Conservation (phyloP, 352 stramenopile genomes). For the Phytophthora sojae region DNA sequence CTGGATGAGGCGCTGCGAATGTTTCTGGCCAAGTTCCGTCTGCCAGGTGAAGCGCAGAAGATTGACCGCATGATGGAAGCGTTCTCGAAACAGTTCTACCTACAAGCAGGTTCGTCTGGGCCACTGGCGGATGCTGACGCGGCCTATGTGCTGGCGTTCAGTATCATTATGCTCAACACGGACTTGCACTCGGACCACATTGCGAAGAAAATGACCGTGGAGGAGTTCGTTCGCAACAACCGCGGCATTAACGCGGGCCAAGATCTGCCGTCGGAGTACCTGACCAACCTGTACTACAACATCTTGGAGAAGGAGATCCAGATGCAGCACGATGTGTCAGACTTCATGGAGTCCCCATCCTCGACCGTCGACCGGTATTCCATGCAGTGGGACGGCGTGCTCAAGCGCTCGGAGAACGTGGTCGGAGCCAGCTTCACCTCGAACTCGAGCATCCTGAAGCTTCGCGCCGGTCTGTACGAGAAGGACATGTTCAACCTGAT, state of each 20-base stretch:
- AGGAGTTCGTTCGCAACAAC: constrained; percentile 91
- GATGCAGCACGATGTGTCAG: constrained; percentile 90
- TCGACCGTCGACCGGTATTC: constrained; percentile 87
- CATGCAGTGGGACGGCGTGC: constrained; percentile 87
- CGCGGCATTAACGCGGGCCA: constrained; percentile 85
- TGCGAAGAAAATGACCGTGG: constrained; percentile 88
- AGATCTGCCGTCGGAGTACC: constrained; percentile 76
- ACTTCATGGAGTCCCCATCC: constrained; percentile 72
- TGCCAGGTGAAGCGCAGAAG: constrained; percentile 98
- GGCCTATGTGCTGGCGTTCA: constrained; percentile 97
- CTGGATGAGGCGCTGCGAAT: constrained; percentile 93
- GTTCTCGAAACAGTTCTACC: constrained; percentile 94
- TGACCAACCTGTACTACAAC: constrained; percentile 82
- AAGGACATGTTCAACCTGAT: constrained; percentile 91
- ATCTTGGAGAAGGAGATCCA: constrained; percentile 88
- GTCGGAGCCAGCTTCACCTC: constrained; percentile 89
- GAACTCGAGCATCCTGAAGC: constrained; percentile 86
- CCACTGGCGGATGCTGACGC: constrained; percentile 90
- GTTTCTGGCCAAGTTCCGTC: constrained; percentile 95
- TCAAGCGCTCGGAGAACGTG: constrained; percentile 89
- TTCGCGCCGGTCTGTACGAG: constrained; percentile 85
- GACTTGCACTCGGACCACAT: constrained; percentile 96
- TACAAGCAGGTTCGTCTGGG: constrained; percentile 65
- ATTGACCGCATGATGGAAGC: constrained; percentile 98
- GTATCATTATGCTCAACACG: constrained; percentile 99